Conservation (phyloP, 129 eudicot species). For the Flaveria sonorensis region DNA sequence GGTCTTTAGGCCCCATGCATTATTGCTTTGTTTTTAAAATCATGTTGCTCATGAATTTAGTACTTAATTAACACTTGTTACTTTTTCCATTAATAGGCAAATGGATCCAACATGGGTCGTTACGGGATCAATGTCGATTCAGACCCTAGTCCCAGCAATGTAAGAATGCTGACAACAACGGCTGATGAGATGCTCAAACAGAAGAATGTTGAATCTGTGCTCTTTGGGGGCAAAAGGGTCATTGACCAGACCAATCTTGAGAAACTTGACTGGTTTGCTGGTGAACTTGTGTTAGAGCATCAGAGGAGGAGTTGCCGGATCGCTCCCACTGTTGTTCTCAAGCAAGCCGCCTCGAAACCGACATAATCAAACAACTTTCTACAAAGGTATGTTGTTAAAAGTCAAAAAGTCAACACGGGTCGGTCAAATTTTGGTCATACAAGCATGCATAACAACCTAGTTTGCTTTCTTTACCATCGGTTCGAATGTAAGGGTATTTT, state of each 20-base stretch:
- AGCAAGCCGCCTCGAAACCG: constrained; percentile 55
- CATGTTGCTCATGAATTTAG: background rate
- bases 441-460: constrained; percentile 3
- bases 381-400: constrained; percentile 15
- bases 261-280: constrained; percentile 95
- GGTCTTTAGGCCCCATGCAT: constrained; percentile 12
- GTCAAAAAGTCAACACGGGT: background rate
- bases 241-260: constrained; percentile 77
- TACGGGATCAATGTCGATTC: constrained; percentile 70
- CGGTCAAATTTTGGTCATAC: background rate
- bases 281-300: constrained; percentile 89
- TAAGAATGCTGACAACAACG: constrained; percentile 57
- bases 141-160: constrained; percentile 71
- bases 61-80: background rate
- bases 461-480: constrained; percentile 3
- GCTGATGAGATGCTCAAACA: constrained; percentile 91
- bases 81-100: constrained; percentile 55
- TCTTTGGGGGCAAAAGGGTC: constrained; percentile 80
- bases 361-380: constrained; percentile 27
- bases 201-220: constrained; percentile 82
- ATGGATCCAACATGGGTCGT: constrained; percentile 62
- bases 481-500: constrained; percentile 21
- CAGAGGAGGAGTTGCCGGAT: constrained; percentile 95
- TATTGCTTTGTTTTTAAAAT: background rate
- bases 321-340: constrained; percentile 99